phyloP scores from a whole-genome alignment of 2,329 filamentous ascomycete species.

The Fusarium sp. region DNA sequence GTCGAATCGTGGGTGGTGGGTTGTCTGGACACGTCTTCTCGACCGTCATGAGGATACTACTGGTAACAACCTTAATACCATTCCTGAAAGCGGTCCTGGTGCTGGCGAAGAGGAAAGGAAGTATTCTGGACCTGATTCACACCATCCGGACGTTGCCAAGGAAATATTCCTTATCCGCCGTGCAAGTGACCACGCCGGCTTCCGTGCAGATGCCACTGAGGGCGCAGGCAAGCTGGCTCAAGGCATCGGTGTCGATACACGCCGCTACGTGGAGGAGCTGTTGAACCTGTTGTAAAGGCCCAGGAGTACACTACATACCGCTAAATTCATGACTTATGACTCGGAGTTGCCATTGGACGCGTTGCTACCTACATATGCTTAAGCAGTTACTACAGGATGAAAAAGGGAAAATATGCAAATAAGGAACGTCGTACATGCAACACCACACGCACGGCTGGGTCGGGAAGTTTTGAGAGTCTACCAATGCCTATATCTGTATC shows the following conservation, averaged over 20 bases:
- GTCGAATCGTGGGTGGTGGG: slow-evolving; percentile 77
- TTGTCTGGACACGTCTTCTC: slow-evolving; percentile 73
- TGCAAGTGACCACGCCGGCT: slow-evolving; percentile 67
- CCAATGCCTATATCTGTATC: slow-evolving; percentile 22
- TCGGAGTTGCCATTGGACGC: slow-evolving; percentile 7
- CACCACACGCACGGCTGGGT: slow-evolving; percentile 1
- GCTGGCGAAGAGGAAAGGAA: slow-evolving; percentile 31
- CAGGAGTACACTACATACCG: slow-evolving; percentile 5
- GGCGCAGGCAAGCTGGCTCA: slow-evolving; percentile 74
- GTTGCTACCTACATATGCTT: slow-evolving; percentile 13
- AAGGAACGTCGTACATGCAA: slow-evolving; percentile 4
- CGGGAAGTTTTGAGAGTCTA: slow-evolving; percentile 13
- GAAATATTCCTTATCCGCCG: slow-evolving; percentile 73
- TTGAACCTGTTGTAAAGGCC: slow-evolving; percentile 66
- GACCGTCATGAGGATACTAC: slow-evolving; percentile 51
- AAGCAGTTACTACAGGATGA: slow-evolving; percentile 4
- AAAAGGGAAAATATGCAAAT: background rate
- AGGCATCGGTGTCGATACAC: slow-evolving; percentile 82
- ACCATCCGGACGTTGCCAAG: slow-evolving; percentile 57
- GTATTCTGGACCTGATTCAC: slow-evolving; percentile 24
- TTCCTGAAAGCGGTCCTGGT: slow-evolving; percentile 45
- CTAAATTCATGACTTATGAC: slow-evolving; percentile 28
- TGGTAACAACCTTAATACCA: slow-evolving; percentile 46
- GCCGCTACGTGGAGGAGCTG: slow-evolving; percentile 79
- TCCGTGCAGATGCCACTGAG: slow-evolving; percentile 59